These are phyloP conservation scores for Nemania diffusa DNA, from an alignment of 2,329 filamentous ascomycete genomes.

Conservation along the genomic window DNA sequence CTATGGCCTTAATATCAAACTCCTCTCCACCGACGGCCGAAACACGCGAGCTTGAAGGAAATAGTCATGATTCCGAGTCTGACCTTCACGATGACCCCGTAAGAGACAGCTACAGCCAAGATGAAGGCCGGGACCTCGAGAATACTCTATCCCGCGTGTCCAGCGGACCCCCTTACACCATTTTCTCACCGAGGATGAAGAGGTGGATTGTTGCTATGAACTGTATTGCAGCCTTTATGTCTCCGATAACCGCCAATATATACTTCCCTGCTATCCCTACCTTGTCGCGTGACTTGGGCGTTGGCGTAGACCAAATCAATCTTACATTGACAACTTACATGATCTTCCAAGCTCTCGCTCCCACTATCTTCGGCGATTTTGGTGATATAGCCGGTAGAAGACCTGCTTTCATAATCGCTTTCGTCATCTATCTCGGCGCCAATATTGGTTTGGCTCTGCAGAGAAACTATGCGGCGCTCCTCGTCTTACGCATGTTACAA, in stretches of 20 bases:
- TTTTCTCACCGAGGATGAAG: slow-evolving; percentile 56
- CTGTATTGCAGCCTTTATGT: slow-evolving; percentile 63
- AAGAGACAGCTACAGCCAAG: slow-evolving; percentile 29
- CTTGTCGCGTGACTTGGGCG: slow-evolving; percentile 53
- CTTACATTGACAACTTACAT: slow-evolving; percentile 69
- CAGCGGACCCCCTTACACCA: slow-evolving; percentile 55
- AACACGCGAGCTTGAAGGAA: slow-evolving; percentile 14
- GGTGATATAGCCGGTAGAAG: slow-evolving; percentile 69
- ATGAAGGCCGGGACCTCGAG: slow-evolving; percentile 46
- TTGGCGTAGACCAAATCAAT: slow-evolving; percentile 57
- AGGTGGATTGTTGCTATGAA: slow-evolving; percentile 65
- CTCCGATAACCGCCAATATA: slow-evolving; percentile 69
- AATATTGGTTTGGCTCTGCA: slow-evolving; percentile 70
- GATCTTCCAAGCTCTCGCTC: slow-evolving; percentile 71
- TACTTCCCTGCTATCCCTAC: slow-evolving; percentile 59
- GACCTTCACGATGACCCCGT: slow-evolving; percentile 32
- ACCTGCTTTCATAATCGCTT: slow-evolving; percentile 69
- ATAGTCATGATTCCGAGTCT: slow-evolving; percentile 22
- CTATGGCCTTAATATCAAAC: slow-evolving; percentile 18
- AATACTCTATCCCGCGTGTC: slow-evolving; percentile 49
- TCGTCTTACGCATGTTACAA: slow-evolving; percentile 71
- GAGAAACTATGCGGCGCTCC: slow-evolving; percentile 64
- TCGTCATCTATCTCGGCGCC: slow-evolving; percentile 66
- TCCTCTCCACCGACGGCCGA: neutral
- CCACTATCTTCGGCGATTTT: slow-evolving; percentile 70